phyloP scores from a whole-genome alignment of 78 protist genomes.

The Thecamonas trahens region DNA sequence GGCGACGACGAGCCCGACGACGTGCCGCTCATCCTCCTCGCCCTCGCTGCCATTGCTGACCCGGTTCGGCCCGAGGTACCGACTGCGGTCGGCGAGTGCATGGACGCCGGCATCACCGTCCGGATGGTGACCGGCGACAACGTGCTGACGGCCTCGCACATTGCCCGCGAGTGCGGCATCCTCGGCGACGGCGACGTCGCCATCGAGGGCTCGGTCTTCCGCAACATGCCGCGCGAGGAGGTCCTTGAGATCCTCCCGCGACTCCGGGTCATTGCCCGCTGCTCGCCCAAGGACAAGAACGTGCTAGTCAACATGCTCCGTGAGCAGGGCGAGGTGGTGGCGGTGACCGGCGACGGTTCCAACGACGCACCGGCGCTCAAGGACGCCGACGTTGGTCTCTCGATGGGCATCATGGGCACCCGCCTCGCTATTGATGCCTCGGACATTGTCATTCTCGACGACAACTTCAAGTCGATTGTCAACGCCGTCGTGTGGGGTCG shows the following conservation, averaged over 20 bases:
- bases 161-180: conserved; percentile 91
- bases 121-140: conserved; percentile 98
- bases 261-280: conserved; percentile 88
- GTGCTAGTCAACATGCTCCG: conserved; percentile 55
- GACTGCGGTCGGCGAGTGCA: conserved; percentile 68
- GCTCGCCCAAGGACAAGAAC: conserved; percentile 75
- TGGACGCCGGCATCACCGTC: conserved; percentile 86
- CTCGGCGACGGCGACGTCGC: conserved; percentile 28
- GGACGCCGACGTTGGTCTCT: conserved; percentile 93
- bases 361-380: conserved; percentile 95
- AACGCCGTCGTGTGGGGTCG: conserved; percentile 95
- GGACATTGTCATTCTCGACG: conserved; percentile 92
- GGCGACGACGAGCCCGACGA: conserved; percentile 10
- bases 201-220: conserved; percentile 14
- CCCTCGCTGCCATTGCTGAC: conserved; percentile 91
- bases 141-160: conserved; percentile 84
- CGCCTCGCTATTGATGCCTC: conserved; percentile 44
- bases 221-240: conserved; percentile 66
- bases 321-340: conserved; percentile 83
- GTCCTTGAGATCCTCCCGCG: conserved; percentile 54
- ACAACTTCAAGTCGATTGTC: conserved; percentile 86
- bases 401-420: conserved; percentile 95
- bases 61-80: conserved; percentile 96
- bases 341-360: conserved; percentile 97
- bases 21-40: conserved; percentile 44